phyloP scores from a whole-genome alignment of 2,329 filamentous ascomycete genomes.

The Colletotrichum brevisporum region DNA sequence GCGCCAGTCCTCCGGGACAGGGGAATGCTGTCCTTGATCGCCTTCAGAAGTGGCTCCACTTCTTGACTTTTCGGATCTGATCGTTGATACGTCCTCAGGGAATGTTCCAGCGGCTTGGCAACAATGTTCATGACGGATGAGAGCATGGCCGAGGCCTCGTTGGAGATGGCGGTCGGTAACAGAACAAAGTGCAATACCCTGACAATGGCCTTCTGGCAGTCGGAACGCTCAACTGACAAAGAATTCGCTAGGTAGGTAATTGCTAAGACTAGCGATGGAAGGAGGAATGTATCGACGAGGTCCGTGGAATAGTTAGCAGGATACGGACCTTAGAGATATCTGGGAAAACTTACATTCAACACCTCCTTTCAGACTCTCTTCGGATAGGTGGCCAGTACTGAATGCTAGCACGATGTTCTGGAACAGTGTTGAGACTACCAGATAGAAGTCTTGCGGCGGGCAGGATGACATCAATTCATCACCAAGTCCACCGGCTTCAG shows the following conservation, averaged over 20 bases:
- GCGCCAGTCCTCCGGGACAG: constrained; percentile 73
- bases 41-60: constrained; percentile 77
- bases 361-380: constrained; percentile 80
- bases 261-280: constrained; percentile 83
- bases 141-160: constrained; percentile 80
- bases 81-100: constrained; percentile 76
- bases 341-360: constrained; percentile 74
- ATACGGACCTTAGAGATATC: constrained; percentile 9
- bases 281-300: constrained; percentile 82
- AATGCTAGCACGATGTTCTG: constrained; percentile 81
- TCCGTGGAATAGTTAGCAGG: constrained; percentile 59
- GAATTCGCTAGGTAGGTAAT: constrained; percentile 80
- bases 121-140: constrained; percentile 79
- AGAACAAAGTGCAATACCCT: constrained; percentile 81
- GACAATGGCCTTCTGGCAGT: constrained; percentile 77
- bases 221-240: constrained; percentile 74
- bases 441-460: constrained; percentile 85
- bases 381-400: constrained; percentile 73
- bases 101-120: constrained; percentile 77
- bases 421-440: constrained; percentile 83
- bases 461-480: constrained; percentile 88
- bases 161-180: constrained; percentile 77
- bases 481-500: constrained; percentile 79
- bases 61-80: constrained; percentile 77
- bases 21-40: constrained; percentile 72